Evolutionary conservation across 164 flowering plant genomes (phyloP).

Genomic region (Piper betle): DNA sequence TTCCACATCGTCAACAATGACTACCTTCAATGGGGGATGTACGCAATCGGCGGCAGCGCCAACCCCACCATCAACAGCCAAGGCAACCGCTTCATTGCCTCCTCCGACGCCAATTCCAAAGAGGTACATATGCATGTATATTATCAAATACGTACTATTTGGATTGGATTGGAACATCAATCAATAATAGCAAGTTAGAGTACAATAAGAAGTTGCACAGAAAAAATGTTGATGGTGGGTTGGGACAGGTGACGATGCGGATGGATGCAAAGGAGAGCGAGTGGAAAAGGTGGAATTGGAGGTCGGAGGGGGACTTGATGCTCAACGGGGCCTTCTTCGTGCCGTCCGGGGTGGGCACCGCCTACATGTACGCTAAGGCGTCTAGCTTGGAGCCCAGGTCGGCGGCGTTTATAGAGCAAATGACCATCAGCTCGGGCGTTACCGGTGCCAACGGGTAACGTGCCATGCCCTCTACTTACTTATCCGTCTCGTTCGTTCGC

Average conservation of each 20-base stretch:
- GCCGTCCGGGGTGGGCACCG: slow-evolving; percentile 56
- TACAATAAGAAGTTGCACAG: neutral
- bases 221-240: neutral
- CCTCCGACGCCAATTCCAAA: slow-evolving; percentile 36
- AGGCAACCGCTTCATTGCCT: slow-evolving; percentile 70
- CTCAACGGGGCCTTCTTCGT: slow-evolving; percentile 84
- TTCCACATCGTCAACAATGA: slow-evolving; percentile 81
- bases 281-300: slow-evolving; percentile 78
- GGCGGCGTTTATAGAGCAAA: slow-evolving; percentile 39
- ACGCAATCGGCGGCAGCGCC: slow-evolving; percentile 81
- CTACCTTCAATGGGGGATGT: slow-evolving; percentile 64
- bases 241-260: slow-evolving; percentile 66
- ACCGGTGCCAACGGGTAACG: slow-evolving; percentile 41
- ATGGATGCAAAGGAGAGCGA: slow-evolving; percentile 52
- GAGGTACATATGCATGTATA: slow-evolving; percentile 18
- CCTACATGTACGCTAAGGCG: slow-evolving; percentile 38
- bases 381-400: slow-evolving; percentile 59
- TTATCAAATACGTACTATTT: no score
- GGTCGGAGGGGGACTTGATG: slow-evolving; percentile 68
- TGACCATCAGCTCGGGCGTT: slow-evolving; percentile 64
- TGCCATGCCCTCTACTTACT: no score
- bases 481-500: no score
- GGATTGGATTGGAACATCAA: no score
- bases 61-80: slow-evolving; percentile 71
- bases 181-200: neutral